Conservation (phyloP, 2,329 filamentous ascomycete species). For the Teratosphaeria epicoccoides region DNA sequence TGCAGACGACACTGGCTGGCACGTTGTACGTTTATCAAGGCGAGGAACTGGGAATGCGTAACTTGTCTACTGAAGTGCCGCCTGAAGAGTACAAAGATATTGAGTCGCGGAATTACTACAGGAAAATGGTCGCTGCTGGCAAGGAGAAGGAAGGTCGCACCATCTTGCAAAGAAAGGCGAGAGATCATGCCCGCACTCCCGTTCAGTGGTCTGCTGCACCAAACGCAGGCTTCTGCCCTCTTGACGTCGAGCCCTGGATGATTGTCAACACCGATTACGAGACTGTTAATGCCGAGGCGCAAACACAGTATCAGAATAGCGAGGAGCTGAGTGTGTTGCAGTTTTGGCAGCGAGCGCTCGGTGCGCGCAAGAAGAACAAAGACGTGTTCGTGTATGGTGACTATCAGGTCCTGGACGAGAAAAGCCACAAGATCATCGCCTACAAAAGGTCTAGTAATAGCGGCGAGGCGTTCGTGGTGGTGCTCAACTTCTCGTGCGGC, state of each 20-base stretch:
- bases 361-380: slow-evolving; percentile 45
- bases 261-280: slow-evolving; percentile 45
- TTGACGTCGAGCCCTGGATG: slow-evolving; percentile 48
- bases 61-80: slow-evolving; percentile 42
- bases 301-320: slow-evolving; percentile 29
- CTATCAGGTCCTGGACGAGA: slow-evolving; percentile 43
- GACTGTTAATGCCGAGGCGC: slow-evolving; percentile 48
- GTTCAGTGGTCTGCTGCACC: slow-evolving; percentile 50
- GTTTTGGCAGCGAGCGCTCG: slow-evolving; percentile 51
- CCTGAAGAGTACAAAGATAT: slow-evolving; percentile 58
- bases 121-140: slow-evolving; percentile 19
- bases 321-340: slow-evolving; percentile 43
- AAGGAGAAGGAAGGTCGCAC: slow-evolving; percentile 35
- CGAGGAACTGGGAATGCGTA: slow-evolving; percentile 42
- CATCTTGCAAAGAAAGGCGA: slow-evolving; percentile 48
- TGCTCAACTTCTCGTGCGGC: slow-evolving; percentile 27
- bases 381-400: slow-evolving; percentile 52
- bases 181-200: slow-evolving; percentile 56
- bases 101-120: slow-evolving; percentile 36
- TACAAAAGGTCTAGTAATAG: slow-evolving; percentile 21
- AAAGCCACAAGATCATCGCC: slow-evolving; percentile 48
- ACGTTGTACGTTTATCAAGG: slow-evolving; percentile 43
- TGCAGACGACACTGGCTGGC: slow-evolving; percentile 38
- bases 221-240: slow-evolving; percentile 49
- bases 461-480: slow-evolving; percentile 22